phyloP scores from a whole-genome alignment of 352 stramenopile species.

The Lagenidium sp. region DNA sequence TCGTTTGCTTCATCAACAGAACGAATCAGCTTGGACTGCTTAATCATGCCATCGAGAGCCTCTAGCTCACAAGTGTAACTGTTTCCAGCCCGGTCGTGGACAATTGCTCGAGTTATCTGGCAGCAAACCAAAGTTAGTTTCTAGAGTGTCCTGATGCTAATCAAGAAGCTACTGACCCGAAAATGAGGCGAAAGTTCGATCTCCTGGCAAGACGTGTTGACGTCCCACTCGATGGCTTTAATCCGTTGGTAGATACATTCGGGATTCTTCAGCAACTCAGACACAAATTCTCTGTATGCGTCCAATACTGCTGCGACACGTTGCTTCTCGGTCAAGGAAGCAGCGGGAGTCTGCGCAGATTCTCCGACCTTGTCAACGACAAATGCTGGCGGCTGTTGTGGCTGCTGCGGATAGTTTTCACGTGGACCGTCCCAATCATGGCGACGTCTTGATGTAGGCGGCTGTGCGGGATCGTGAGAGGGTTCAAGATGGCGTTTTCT shows the following conservation, averaged over 20 bases:
- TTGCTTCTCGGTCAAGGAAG: not conserved
- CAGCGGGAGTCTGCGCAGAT: not conserved
- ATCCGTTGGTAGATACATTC: constrained; percentile 23
- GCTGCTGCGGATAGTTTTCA: not conserved
- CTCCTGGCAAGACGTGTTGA: constrained; percentile 9
- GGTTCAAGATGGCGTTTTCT: too few species aligned
- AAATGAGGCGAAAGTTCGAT: constrained; percentile 17
- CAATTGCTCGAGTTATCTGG: too few species aligned
- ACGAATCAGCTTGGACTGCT: too few species aligned
- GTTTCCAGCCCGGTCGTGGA: too few species aligned
- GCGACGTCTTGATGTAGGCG: too few species aligned
- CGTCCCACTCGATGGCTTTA: constrained; percentile 32
- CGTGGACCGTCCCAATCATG: not conserved
- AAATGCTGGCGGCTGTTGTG: not conserved
- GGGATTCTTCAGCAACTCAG: constrained; percentile 36
- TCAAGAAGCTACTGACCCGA: constrained; percentile 4
- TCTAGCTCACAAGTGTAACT: too few species aligned
- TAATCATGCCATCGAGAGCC: too few species aligned
- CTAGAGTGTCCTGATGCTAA: too few species aligned
- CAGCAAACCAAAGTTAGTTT: too few species aligned
- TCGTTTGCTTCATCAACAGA: too few species aligned
- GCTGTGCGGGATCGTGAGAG: too few species aligned
- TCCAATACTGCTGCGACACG: constrained; percentile 5
- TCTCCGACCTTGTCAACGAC: not conserved
- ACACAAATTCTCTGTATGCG: constrained; percentile 50